Base-by-base conservation (phyloP, 805 yeast species). In the Yarrowia sp. region DNA sequence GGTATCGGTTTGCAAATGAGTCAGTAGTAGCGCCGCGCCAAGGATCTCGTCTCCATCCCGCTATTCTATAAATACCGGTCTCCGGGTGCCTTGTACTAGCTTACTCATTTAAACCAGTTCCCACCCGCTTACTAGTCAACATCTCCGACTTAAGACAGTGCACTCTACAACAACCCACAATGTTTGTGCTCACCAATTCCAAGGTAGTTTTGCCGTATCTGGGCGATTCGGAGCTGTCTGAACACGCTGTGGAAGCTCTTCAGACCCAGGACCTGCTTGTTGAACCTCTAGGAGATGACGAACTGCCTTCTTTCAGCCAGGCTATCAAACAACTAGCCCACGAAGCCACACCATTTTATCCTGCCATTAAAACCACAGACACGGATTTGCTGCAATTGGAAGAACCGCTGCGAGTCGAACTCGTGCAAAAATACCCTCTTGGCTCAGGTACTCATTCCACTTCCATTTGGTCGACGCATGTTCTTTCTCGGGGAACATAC, bases 331-430 rank as follows among this genome's bases (percentile, higher is more conserved):
- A 54, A 14, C 61, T 54, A 4, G 26, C 61, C 2, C 61, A 38
- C 7, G 61, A 54, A 14, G 7, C 33, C 14, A 54, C 61, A 4
- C 24, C 46, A 2, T 54, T 54, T 10, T 54, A 54, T 19, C 61
- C 61, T 6, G 61, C 24, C n/a, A 54, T 54, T 10, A 54, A 54
- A 30, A 54, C 61, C 9, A 24, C 61, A n/a, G 46, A 54, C 46
- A 38, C 61, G 8, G 61, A 38, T 24, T 24, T 54, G 21, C 35
- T 54, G 17, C 61, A 54, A 6, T 26, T 54, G 16, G 46, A 35
- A 19, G 44, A 36, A 11, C 61, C 61, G n/a, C 26, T 54, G 17
- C 12, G 17, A 3, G 19, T 54, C 24, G 61, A 54, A 11, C 46
- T 54, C 12, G 46, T 54, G 26, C 61, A 54, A 17, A 54, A 54